These are phyloP conservation scores for Lagerstroemia speciosa DNA, from an alignment of 345 rosid genomes.

Conservation along the genomic window DNA sequence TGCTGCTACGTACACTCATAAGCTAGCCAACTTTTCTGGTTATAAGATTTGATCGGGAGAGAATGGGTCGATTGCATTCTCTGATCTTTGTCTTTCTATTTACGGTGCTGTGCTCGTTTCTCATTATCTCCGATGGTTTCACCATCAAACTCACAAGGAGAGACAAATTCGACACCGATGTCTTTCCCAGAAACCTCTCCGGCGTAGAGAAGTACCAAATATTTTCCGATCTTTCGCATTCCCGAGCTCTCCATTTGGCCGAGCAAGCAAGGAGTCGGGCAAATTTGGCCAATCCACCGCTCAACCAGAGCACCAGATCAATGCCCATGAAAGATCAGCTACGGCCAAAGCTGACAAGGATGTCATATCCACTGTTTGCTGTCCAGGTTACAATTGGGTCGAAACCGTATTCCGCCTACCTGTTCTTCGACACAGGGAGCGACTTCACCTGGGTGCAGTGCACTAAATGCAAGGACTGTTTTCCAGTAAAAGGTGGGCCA, in stretches of 20 bases:
- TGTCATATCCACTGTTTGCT: not conserved
- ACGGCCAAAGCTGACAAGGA: not conserved
- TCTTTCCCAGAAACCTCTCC: not conserved
- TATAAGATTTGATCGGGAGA: no score
- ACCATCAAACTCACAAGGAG: not conserved
- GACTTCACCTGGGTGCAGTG: constrained; percentile 10
- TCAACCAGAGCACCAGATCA: no score
- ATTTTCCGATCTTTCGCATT: not conserved
- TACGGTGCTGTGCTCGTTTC: no score
- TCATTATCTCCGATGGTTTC: no score
- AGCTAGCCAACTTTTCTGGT: no score
- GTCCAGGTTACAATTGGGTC: not conserved
- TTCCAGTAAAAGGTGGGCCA: not conserved
- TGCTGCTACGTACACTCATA: no score
- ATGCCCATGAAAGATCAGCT: not conserved
- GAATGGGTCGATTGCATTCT: no score
- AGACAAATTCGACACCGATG: not conserved
- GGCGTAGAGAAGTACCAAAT: not conserved
- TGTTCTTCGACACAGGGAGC: constrained; percentile 4
- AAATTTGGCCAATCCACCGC: no score
- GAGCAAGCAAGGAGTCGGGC: not conserved
- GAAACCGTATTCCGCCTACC: not conserved
- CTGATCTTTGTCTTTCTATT: no score
- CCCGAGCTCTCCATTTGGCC: not conserved
- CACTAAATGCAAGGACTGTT: constrained; percentile 4